A percentile compares a stretch with the other conserved stretches of the same genome.
Conservation (phyloP, 106 monocot genomes). For the Platanthera guangdongensis region DNA sequence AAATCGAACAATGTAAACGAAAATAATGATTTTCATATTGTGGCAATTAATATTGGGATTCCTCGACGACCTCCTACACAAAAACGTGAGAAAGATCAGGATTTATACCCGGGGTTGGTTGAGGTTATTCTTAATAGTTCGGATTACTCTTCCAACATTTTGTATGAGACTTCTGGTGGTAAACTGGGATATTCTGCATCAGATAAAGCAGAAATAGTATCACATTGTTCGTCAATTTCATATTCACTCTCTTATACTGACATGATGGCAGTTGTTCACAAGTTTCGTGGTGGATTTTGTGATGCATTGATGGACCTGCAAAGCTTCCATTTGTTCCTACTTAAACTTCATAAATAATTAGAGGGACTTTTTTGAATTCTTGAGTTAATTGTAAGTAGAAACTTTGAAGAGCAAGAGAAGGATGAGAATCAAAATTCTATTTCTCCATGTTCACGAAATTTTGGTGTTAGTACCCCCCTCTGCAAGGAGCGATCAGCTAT, state of each 20-base stretch:
- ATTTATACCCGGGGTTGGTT: slow-evolving; percentile 72
- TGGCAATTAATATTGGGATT: slow-evolving; percentile 87
- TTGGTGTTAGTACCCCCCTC: slow-evolving; percentile 20
- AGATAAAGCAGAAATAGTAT: slow-evolving; percentile 17
- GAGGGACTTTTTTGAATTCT: slow-evolving; percentile 65
- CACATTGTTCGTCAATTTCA: slow-evolving; percentile 9
- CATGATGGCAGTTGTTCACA: slow-evolving; percentile 37
- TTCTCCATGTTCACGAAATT: slow-evolving; percentile 13
- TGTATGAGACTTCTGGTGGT: slow-evolving; percentile 80
- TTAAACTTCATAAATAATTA: slow-evolving; percentile 34
- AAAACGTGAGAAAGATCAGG: slow-evolving; percentile 74
- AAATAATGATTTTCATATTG: slow-evolving; percentile 35
- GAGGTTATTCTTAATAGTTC: slow-evolving; percentile 73
- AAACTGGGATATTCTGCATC: slow-evolving; percentile 45
- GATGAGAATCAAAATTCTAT: slow-evolving; percentile 45
- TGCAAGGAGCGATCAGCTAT: slow-evolving; percentile 17
- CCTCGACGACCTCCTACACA: slow-evolving; percentile 81
- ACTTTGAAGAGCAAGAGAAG: slow-evolving; percentile 49
- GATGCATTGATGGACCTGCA: slow-evolving; percentile 70
- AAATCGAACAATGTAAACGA: slow-evolving; percentile 9
- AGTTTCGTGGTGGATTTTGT: slow-evolving; percentile 80
- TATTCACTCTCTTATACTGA: slow-evolving; percentile 28
- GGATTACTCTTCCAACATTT: slow-evolving; percentile 50
- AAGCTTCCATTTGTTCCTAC: slow-evolving; percentile 72
- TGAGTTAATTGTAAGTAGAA: slow-evolving; percentile 52